These are phyloP conservation scores for Stylosanthes scabra DNA, from an alignment of 331 rosid species.

Conservation along the genomic window DNA sequence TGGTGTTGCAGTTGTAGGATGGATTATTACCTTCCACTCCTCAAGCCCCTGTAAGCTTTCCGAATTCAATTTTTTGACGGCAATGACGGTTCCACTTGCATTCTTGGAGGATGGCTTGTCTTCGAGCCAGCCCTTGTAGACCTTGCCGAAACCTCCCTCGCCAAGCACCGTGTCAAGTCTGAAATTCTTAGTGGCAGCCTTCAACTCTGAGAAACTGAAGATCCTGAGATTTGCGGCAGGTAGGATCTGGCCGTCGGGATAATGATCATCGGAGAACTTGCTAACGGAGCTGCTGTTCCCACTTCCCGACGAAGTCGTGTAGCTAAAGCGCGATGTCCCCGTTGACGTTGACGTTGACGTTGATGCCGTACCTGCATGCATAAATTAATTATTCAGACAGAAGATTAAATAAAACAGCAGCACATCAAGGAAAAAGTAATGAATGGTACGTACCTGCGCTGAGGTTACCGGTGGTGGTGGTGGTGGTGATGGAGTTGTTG, in stretches of 20 bases:
- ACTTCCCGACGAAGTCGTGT: slow-evolving; percentile 54
- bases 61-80: slow-evolving; percentile 88
- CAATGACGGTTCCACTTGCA: slow-evolving; percentile 66
- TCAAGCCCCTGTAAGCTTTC: slow-evolving; percentile 89
- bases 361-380: neutral
- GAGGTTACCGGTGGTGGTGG: slow-evolving; percentile 50
- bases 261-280: slow-evolving; percentile 64
- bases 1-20: no score
- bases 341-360: slow-evolving; percentile 16
- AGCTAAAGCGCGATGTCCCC: slow-evolving; percentile 51
- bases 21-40: slow-evolving; percentile 86
- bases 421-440: neutral
- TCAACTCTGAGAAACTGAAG: slow-evolving; percentile 76
- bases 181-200: slow-evolving; percentile 82
- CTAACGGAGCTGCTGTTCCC: slow-evolving; percentile 55
- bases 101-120: slow-evolving; percentile 60
- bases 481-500: slow-evolving; percentile 42
- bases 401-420: neutral
- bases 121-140: slow-evolving; percentile 90
- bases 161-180: slow-evolving; percentile 81
- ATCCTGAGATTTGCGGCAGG: slow-evolving; percentile 72
- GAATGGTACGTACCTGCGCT: slow-evolving; percentile 49
- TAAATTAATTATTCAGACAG: neutral
- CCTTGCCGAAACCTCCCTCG: slow-evolving; percentile 96
- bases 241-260: slow-evolving; percentile 72